Evolutionary conservation across 306 rosid species (phyloP), one percentile per base, ranked within the genome.

Genomic region (Cucumis melo): DNA sequence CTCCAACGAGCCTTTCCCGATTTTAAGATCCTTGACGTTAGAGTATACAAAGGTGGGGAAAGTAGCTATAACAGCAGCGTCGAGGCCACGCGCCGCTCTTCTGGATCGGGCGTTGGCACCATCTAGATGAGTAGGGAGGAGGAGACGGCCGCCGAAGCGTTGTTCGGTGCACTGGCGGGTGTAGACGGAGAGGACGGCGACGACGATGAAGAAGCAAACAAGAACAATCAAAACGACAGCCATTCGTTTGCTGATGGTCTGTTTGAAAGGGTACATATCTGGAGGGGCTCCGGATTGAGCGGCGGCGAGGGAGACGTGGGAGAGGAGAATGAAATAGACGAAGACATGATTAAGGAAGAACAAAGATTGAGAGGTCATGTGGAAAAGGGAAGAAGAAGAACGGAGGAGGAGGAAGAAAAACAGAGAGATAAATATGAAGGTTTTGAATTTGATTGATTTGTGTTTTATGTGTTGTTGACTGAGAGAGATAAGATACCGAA

Each of bases 11-110:
- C 85, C 91, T 1, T 77, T 56, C 3, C 97, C 97, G n/a, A 92
- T 82, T 80, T 89, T 87, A 7, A 80, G 89, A 0, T 76, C 84
- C 80, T 92, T 94, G 7, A 94, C 97, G 41, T 89, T 50, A 56
- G 98, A 88, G 87, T 90, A 94, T 0, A 87, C 82, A 27, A 94
- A 90, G 0, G 95, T 87, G 0, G 99, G 99, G 60, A 94, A 94
- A 2, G 89, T 80, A 0, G 85, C 86, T 32, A 90, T 87, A 75
- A 87, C 76, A 1, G 76, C 86, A 0, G 79, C 80, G 77, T 90
- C 92, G 0, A 94, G 88, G 0, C 97, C 97, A 10, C 89, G 91
- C 6, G 77, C 54, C 8, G 21, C 78, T 20, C 66, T 27, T 46
- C 74, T 29, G 4, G 82, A 83, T 41, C 83, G 82, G 6, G 73